Base-by-base conservation (phyloP, 2,329 filamentous ascomycete species). In the Exophiala lecanii-corni region DNA sequence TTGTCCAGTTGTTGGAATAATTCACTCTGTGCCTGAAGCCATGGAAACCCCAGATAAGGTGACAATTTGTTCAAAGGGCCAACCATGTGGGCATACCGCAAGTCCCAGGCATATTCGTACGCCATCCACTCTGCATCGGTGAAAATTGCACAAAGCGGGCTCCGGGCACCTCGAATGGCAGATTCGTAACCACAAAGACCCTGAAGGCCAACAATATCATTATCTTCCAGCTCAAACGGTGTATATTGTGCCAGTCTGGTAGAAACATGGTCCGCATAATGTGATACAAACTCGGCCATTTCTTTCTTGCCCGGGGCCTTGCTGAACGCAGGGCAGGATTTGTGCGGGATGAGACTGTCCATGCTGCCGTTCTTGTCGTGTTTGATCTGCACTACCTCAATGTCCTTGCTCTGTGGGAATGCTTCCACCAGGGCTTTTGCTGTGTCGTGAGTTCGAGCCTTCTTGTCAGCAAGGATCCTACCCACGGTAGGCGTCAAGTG, bases 151-250 rank as follows among this genome's bases (percentile, higher is more conserved):
- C 75, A 78, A 66, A 78, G 84, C 0, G 79, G 76, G 3, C 78
- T 82, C 3, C 76, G 59, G 2, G 63, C 64, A 1, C 81, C 81
- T 0, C 70, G 78, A 50, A 85, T 83, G 55, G 85, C 81, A 2
- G 74, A 79, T 55, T 86, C 82, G 46, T 82, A 86, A 3, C 79
- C 82, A 53, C 82, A 86, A n/a, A 84, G 68, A 53, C 85, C 84
- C 0, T 80, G 79, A 37, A 85, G 79, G 33, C 74, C 71, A 5
- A 64, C 67, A 31, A 81, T 65, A 44, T 84, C 78, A 2, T 60
- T 62, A 21, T 71, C 63, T 0, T 68, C 71, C 23, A 84, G 68
- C 1, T 71, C 72, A 23, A 84, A 69, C 4, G 50, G 47, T 3
- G 38, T 48, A 32, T 36, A 47, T 10, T 19, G 41, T 12, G 41